phyloP scores from a whole-genome alignment of 345 rosid species.

The Diplotaxis tenuifolia region DNA sequence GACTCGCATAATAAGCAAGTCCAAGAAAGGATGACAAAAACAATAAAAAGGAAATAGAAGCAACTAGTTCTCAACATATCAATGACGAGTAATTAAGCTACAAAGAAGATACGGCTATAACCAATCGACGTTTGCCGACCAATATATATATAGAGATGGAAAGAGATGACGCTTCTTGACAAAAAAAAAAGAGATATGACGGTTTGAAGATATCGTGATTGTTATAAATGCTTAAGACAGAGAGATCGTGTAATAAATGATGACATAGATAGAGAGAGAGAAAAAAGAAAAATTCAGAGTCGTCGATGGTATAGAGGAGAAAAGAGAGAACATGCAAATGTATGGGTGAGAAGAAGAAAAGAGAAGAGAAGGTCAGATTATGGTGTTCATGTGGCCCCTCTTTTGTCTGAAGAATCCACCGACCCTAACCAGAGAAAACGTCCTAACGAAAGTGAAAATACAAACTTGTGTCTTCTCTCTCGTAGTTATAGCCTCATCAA shows the following conservation, averaged over 20 bases:
- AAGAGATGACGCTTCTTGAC: too few relatives aligned
- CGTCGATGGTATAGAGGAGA: slow-evolving; percentile 23
- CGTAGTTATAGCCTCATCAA: slow-evolving; percentile 29
- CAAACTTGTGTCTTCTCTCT: slow-evolving; percentile 31
- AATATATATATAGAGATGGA: not conserved
- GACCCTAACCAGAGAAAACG: slow-evolving; percentile 40
- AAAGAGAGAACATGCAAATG: slow-evolving; percentile 53
- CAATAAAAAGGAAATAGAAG: slow-evolving; percentile 39
- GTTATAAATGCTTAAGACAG: slow-evolving; percentile 38
- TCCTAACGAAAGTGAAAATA: slow-evolving; percentile 31
- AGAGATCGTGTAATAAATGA: slow-evolving; percentile 49
- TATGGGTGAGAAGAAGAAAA: slow-evolving; percentile 41
- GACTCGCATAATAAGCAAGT: slow-evolving; percentile 52
- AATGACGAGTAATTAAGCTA: slow-evolving; percentile 6
- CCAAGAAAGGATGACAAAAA: slow-evolving; percentile 37
- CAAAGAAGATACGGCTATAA: not conserved
- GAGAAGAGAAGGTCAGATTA: slow-evolving; percentile 40
- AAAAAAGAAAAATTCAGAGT: not conserved
- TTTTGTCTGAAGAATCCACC: slow-evolving; percentile 39
- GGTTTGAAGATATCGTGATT: slow-evolving; percentile 22
- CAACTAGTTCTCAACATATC: slow-evolving; percentile 33
- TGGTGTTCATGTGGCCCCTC: slow-evolving; percentile 41
- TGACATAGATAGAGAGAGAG: slow-evolving; percentile 25
- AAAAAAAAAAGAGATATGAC: too few relatives aligned
- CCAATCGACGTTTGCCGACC: slow-evolving; percentile 2